phyloP scores from a whole-genome alignment of 208 protist genomes.

The Trypanosomatidae sp. region DNA sequence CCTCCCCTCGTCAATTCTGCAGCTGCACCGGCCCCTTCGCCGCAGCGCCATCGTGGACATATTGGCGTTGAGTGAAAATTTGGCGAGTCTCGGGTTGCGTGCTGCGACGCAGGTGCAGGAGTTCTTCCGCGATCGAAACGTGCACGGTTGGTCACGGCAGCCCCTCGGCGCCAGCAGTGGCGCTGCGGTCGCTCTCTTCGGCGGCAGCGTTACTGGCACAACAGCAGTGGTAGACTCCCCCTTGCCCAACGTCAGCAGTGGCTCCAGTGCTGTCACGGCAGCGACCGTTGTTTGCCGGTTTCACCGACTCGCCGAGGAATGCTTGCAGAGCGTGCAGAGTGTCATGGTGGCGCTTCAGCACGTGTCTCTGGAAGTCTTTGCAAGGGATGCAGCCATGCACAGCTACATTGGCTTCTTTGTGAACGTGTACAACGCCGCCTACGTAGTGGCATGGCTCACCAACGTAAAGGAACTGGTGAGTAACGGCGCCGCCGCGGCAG shows the following conservation, averaged over 20 bases:
- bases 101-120: slow-evolving; percentile 40
- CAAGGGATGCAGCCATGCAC: slow-evolving; percentile 17
- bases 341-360: slow-evolving; percentile 21
- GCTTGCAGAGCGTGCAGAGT: slow-evolving; percentile 25
- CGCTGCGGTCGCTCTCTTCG: slow-evolving; percentile 9
- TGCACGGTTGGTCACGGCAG: slow-evolving; percentile 9
- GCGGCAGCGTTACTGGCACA: neutral
- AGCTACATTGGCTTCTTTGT: slow-evolving; percentile 28
- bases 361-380: slow-evolving; percentile 14
- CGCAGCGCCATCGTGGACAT: slow-evolving; percentile 12
- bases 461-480: slow-evolving; percentile 24
- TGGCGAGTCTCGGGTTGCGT: slow-evolving; percentile 38
- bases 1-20: slow-evolving; percentile 2
- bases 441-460: slow-evolving; percentile 68
- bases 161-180: neutral
- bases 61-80: slow-evolving; percentile 35
- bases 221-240: neutral
- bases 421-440: slow-evolving; percentile 77
- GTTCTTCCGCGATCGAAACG: slow-evolving; percentile 19
- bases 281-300: slow-evolving; percentile 12
- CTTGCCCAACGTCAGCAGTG: neutral
- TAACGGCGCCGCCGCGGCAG: slow-evolving; percentile 5
- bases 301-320: slow-evolving; percentile 18
- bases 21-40: slow-evolving; percentile 11
- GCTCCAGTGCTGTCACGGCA: slow-evolving; percentile 6